Conservation (phyloP, 176 grass and related monocot genomes). For the Saccharum spontaneum region DNA sequence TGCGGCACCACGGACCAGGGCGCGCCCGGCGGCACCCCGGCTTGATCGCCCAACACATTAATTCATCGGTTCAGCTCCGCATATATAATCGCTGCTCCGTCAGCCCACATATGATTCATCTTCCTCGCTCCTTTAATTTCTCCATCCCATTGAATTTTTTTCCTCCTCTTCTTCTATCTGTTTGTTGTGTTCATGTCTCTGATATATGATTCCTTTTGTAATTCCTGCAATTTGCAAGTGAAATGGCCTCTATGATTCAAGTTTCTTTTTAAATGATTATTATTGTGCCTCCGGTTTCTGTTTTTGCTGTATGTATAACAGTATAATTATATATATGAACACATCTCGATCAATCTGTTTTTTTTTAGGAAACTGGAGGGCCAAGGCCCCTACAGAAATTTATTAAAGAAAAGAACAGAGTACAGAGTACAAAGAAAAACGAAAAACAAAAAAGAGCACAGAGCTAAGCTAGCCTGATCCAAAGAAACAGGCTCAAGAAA, state of each 20-base stretch:
- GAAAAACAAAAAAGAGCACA: no score
- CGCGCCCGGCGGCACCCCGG: background rate
- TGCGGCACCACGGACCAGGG: background rate
- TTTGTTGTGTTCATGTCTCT: background rate
- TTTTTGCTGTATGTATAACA: no score
- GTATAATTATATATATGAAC: no score
- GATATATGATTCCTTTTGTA: background rate
- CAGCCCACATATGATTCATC: background rate
- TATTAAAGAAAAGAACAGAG: no score
- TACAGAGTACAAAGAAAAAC: no score
- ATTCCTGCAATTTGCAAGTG: background rate
- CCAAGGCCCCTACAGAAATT: no score
- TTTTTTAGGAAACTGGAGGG: no score
- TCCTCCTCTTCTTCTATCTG: no score
- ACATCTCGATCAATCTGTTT: background rate
- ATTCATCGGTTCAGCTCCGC: background rate
- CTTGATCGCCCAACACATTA: background rate
- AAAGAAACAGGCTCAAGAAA: no score
- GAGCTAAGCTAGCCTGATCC: no score
- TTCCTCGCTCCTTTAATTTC: background rate
- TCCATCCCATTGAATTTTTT: background rate
- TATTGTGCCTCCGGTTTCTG: background rate
- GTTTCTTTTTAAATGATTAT: background rate
- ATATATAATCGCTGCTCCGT: background rate
- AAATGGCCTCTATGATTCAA: background rate